Evolutionary conservation across 225 moss, liverwort and hornwort genomes (phyloP).

Genomic region (Bryoerythrophyllum caledonicum): DNA sequence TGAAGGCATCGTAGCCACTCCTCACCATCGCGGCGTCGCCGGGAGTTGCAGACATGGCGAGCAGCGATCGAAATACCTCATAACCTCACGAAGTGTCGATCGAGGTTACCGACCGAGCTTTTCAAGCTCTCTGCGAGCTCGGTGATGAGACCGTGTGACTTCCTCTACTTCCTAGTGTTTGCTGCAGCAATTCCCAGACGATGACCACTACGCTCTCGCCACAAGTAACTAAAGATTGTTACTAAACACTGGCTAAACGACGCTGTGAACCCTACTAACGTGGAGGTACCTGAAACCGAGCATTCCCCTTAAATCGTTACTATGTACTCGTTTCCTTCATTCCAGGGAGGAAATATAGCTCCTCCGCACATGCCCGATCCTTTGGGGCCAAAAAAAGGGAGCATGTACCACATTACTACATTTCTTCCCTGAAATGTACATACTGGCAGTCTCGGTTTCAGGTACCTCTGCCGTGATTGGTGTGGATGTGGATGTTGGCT

Average conservation of each 20-base stretch:
- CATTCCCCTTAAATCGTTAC: neutral
- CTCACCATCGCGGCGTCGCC: slow-evolving; percentile 1
- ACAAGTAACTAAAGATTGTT: slow-evolving; percentile 13
- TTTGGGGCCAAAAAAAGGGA: too few species aligned
- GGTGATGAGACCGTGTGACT: neutral
- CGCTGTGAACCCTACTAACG: neutral
- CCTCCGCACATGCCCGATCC: too few species aligned
- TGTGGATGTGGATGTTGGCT: too few species aligned
- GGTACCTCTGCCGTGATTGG: too few species aligned
- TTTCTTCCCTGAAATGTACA: too few species aligned
- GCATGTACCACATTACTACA: too few species aligned
- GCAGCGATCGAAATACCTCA: slow-evolving; percentile 16
- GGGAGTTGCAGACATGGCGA: slow-evolving; percentile 29
- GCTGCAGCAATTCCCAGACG: slow-evolving; percentile 6
- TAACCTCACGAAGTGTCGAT: slow-evolving; percentile 20
- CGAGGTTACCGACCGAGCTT: slow-evolving; percentile 35
- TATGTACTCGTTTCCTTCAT: neutral
- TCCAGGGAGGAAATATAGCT: too few species aligned
- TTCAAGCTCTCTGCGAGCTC: neutral
- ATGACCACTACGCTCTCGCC: too few species aligned
- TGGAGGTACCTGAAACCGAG: neutral
- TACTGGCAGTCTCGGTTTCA: too few species aligned
- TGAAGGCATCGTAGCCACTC: slow-evolving; percentile 42
- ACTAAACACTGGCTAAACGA: neutral
- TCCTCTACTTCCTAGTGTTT: neutral